Percentiles rank a stretch among this genome's conserved stretches.
Evolutionary conservation across 345 rosid genomes (phyloP).

Genomic region (Luvunga scandens): DNA sequence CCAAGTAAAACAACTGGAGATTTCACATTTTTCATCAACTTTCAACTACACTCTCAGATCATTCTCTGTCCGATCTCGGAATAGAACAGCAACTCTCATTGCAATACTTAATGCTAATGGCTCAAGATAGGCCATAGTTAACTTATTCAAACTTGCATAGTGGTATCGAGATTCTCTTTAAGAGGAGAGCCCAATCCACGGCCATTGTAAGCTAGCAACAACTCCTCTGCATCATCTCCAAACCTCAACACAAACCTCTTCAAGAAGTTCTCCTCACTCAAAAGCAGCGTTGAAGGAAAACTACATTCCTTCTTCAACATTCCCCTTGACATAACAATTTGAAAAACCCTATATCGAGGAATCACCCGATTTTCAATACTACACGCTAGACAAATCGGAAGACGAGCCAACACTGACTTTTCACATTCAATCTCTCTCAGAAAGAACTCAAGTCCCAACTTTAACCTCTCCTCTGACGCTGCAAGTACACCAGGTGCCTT

Average conservation of each 20-base stretch:
- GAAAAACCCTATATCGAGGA: slow-evolving; percentile 34
- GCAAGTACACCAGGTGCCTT: slow-evolving; percentile 27
- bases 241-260: slow-evolving; percentile 29
- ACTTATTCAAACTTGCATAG: too few relatives aligned
- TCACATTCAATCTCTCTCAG: slow-evolving; percentile 18
- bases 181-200: background rate
- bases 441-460: slow-evolving; percentile 31
- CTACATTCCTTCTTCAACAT: slow-evolving; percentile 28
- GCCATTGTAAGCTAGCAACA: slow-evolving; percentile 32
- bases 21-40: too few relatives aligned
- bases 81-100: background rate
- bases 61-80: too few relatives aligned
- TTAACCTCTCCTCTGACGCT: slow-evolving; percentile 30
- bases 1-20: too few relatives aligned
- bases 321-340: slow-evolving; percentile 28
- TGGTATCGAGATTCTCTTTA: background rate
- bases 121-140: background rate
- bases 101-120: background rate
- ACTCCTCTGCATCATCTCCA: slow-evolving; percentile 25
- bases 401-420: slow-evolving; percentile 19
- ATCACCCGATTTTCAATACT: slow-evolving; percentile 37
- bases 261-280: slow-evolving; percentile 23
- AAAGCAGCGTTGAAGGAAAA: background rate
- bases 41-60: too few relatives aligned
- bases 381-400: slow-evolving; percentile 9